Conservation (phyloP, 352 stramenopile species). For the Aphanomyces cochlioides region DNA sequence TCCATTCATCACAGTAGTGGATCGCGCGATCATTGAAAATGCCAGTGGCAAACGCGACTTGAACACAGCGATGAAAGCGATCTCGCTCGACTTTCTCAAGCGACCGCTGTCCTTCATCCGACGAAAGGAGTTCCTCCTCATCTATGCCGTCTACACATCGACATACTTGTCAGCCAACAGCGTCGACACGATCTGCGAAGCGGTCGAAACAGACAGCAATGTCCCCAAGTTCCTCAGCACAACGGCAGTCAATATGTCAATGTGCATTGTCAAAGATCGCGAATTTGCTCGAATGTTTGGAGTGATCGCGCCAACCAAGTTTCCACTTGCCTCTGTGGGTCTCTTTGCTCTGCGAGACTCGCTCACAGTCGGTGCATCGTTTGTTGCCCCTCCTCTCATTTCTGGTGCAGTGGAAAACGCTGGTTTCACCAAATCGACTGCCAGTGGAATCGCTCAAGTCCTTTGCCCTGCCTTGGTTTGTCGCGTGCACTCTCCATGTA, state of each 20-base stretch:
- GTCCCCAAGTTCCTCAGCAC: slow-evolving; percentile 87
- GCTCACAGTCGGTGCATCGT: slow-evolving; percentile 81
- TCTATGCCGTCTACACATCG: slow-evolving; percentile 87
- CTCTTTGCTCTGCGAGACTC: slow-evolving; percentile 87
- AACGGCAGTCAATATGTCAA: slow-evolving; percentile 87
- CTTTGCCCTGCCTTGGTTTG: slow-evolving; percentile 72
- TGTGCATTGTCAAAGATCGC: slow-evolving; percentile 88
- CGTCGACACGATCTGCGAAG: slow-evolving; percentile 83
- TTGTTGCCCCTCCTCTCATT: slow-evolving; percentile 73
- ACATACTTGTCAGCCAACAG: slow-evolving; percentile 87
- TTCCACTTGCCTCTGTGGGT: slow-evolving; percentile 72
- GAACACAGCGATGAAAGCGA: slow-evolving; percentile 56
- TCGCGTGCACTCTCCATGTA: slow-evolving; percentile 30
- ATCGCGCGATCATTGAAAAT: slow-evolving; percentile 89
- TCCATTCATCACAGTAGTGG: slow-evolving; percentile 86
- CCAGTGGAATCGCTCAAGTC: slow-evolving; percentile 69
- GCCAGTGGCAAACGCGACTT: slow-evolving; percentile 68
- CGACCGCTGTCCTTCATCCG: slow-evolving; percentile 78
- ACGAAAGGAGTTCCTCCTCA: slow-evolving; percentile 83
- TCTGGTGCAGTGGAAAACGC: slow-evolving; percentile 54
- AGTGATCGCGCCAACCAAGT: slow-evolving; percentile 64
- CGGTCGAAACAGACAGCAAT: slow-evolving; percentile 61
- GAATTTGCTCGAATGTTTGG: slow-evolving; percentile 91
- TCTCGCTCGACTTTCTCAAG: slow-evolving; percentile 52
- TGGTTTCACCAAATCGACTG: slow-evolving; percentile 46